Evolutionary conservation across 805 yeast species (phyloP), one percentile per base, ranked within the genome.

Genomic region (Candida chilensis): DNA sequence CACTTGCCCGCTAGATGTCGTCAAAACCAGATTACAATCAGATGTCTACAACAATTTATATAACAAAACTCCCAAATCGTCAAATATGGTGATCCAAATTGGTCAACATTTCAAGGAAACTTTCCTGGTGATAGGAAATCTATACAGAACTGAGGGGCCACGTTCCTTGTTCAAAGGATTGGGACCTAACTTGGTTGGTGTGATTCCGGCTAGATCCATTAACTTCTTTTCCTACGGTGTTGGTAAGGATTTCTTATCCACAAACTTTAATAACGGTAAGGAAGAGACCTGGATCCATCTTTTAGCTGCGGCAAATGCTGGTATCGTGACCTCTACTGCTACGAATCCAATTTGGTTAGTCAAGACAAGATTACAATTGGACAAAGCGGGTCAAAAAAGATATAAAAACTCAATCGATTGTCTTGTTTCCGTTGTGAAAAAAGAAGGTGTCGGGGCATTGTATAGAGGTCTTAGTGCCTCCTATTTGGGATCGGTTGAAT

Each of bases 301-400:
- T 32, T 47, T 75, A 22, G 76, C 96, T 2, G 98, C 96, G 5
- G 76, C 88, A 0, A 68, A 70, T 43, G 99, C 99, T 1, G 98
- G 99, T 4, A 64, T 90, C 48, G 90, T 80, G 12, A 92, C 98
- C 0, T 80, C 95, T 4, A 90, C 98, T 0, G 95, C 87, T 10
- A 92, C 99, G 0, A 92, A 92, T 51, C 99, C 99, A 9, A 92
- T 92, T 34, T 92, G 99, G 99, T 63, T 92, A 36, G 78, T 92
- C 36, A 92, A 92, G 57, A 92, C 99, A 1, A 68, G 99, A 46
- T 69, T 92, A 31, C 99, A 92, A 50, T 65, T 92, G 31, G 98
- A 92, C 53, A 82, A 79, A 49, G 70, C 83, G 20, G 59, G 53
- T 30, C 67, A 70, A 3, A 75, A 78, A 40, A 67, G 69, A 37